Evolutionary conservation across 192 early-diverging fungal genomes (phyloP), one percentile per base, ranked within the genome.

Genomic region (Pilobolus umbonatus): DNA sequence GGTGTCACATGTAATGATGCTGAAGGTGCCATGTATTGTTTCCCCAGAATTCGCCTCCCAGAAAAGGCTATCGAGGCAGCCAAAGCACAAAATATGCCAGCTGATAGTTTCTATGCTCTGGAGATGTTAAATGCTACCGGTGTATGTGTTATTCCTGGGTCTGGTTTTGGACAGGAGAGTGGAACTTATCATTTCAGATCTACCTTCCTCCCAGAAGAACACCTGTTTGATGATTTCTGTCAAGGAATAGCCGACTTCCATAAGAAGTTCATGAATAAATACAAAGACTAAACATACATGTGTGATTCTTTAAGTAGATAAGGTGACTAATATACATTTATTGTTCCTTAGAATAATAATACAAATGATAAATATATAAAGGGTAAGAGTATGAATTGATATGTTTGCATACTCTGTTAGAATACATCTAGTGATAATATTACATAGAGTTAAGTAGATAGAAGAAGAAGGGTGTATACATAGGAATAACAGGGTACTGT

Each of bases 1-100:
- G 88, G 86, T 22, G 84, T 92, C 59, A 82, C 77, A 17, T 96
- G 93, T 81, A 90, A 94, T 62, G 73, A 75, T 52, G 91, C 95
- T 1, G 81, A 91, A 67, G 96, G 96, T 48, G 88, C 96, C 51
- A 94, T 99, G 94, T 99, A 99, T 75, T 78, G 95, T 53, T 97
- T 97, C 83, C 96, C 96, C 14, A 75, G 65, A 28, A 83, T 98
- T 52, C 60, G 61, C 39, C 67, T 97, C 8, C 89, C 94, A 19
- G 50, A 71, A 50, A 85, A 81, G 55, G 92, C 93, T 38, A 74
- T 96, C 22, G 83, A 80, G 34, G 90, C 85, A 44, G 94, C 94
- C 39, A 68, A 80, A 35, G 71, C 67, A n/a, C 70, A 65, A 26
- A 84, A 87, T 28, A 80, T 84, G 74, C 68, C 84, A 71, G 89